Percentiles rank a stretch among this genome's conserved stretches.
phyloP scores from a whole-genome alignment of 164 flowering plant species.

The Warburgia ugandensis region DNA sequence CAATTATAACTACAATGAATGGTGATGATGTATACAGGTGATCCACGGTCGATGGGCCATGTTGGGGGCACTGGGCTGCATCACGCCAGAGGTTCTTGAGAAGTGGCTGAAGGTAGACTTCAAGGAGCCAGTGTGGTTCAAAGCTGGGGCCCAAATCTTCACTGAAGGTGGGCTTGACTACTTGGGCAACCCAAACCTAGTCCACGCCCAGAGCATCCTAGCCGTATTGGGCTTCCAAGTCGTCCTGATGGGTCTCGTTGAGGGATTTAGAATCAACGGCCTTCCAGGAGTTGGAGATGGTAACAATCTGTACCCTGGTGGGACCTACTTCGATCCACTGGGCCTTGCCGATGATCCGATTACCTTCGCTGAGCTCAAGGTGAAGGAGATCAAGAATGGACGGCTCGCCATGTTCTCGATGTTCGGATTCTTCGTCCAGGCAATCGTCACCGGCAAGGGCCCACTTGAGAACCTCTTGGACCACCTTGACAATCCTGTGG shows the following conservation, averaged over 20 bases:
- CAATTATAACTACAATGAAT: background rate
- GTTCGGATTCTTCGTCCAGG: constrained; percentile 79
- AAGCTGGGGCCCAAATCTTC: constrained; percentile 71
- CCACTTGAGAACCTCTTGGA: constrained; percentile 55
- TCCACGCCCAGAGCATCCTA: constrained; percentile 73
- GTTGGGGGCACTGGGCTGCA: constrained; percentile 77
- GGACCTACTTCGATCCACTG: constrained; percentile 65
- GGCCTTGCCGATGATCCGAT: constrained; percentile 73
- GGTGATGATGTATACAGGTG: constrained; percentile 25
- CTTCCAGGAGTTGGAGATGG: constrained; percentile 63
- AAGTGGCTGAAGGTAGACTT: constrained; percentile 63
- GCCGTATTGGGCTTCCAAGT: constrained; percentile 69
- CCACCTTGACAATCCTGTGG: constrained; percentile 69
- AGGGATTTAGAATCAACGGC: constrained; percentile 66
- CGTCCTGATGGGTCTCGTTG: constrained; percentile 64
- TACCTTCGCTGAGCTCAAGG: constrained; percentile 69
- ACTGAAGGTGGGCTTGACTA: constrained; percentile 72
- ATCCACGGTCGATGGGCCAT: constrained; percentile 79
- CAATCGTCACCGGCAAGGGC: constrained; percentile 70
- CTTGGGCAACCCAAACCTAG: constrained; percentile 72
- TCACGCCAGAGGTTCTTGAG: constrained; percentile 60
- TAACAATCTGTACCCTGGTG: constrained; percentile 74
- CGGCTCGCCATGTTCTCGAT: constrained; percentile 78
- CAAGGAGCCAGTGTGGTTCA: constrained; percentile 82
- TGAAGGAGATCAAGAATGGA: constrained; percentile 79